Evolutionary conservation across 192 early-diverging fungal genomes (phyloP).

Genomic region (Coemansia sp.): DNA sequence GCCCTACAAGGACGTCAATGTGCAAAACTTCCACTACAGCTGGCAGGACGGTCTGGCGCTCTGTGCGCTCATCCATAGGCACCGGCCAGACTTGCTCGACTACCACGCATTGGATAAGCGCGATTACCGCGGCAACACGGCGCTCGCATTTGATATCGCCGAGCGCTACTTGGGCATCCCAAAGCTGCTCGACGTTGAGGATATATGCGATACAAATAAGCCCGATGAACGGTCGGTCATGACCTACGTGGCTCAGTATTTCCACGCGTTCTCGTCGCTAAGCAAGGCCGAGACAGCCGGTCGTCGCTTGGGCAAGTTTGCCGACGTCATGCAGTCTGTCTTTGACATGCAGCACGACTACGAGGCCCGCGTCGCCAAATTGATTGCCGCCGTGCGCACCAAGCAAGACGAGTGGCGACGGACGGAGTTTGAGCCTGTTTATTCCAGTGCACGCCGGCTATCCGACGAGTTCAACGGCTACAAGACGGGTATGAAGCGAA

Average conservation of each 20-base stretch:
- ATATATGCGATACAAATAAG: slow-evolving; percentile 89
- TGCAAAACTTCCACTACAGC: slow-evolving; percentile 88
- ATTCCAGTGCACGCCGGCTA: slow-evolving; percentile 72
- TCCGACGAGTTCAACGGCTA: slow-evolving; percentile 78
- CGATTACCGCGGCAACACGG: slow-evolving; percentile 81
- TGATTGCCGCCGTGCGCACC: slow-evolving; percentile 68
- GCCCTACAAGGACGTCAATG: slow-evolving; percentile 76
- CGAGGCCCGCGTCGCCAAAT: slow-evolving; percentile 73
- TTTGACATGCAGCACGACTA: slow-evolving; percentile 97
- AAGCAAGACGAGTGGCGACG: slow-evolving; percentile 69
- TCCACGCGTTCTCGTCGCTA: slow-evolving; percentile 92
- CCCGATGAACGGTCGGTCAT: slow-evolving; percentile 96
- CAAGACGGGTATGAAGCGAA: slow-evolving; percentile 78
- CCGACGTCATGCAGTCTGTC: slow-evolving; percentile 79
- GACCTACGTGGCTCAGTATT: slow-evolving; percentile 98
- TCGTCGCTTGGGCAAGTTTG: slow-evolving; percentile 89
- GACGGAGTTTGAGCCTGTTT: slow-evolving; percentile 63
- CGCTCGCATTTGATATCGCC: slow-evolving; percentile 95
- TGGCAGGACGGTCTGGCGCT: slow-evolving; percentile 96
- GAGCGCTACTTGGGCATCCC: slow-evolving; percentile 85
- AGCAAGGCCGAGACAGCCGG: slow-evolving; percentile 83
- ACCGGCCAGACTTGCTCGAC: slow-evolving; percentile 93
- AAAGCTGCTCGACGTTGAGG: slow-evolving; percentile 93
- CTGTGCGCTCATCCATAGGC: slow-evolving; percentile 95
- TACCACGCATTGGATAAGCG: slow-evolving; percentile 83